phyloP scores from a whole-genome alignment of 2,329 filamentous ascomycete genomes.

The Sclerotinia spermophila region DNA sequence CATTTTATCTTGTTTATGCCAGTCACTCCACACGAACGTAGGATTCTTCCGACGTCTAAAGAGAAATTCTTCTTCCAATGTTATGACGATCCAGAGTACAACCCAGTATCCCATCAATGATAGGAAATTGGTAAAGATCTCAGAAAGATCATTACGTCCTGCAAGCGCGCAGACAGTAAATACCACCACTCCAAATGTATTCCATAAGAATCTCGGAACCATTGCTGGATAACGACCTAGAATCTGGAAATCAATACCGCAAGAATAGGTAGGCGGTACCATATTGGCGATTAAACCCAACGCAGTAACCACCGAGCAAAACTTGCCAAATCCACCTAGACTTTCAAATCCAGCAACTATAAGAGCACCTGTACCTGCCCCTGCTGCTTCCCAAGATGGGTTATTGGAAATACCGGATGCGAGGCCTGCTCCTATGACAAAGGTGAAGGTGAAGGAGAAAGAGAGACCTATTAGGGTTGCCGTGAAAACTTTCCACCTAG shows the following conservation, averaged over 20 bases:
- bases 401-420: slow-evolving; percentile 53
- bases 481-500: slow-evolving; percentile 48
- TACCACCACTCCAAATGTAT: slow-evolving; percentile 57
- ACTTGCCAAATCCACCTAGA: slow-evolving; percentile 60
- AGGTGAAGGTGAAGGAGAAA: slow-evolving; percentile 57
- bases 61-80: slow-evolving; percentile 58
- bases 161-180: slow-evolving; percentile 62
- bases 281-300: slow-evolving; percentile 64
- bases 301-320: slow-evolving; percentile 62
- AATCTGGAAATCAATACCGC: slow-evolving; percentile 65
- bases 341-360: slow-evolving; percentile 59
- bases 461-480: slow-evolving; percentile 55
- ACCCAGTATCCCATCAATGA: slow-evolving; percentile 71
- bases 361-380: slow-evolving; percentile 57
- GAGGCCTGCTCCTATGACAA: slow-evolving; percentile 59
- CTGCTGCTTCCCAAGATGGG: slow-evolving; percentile 56
- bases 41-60: slow-evolving; percentile 46
- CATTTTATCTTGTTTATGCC: slow-evolving; percentile 56
- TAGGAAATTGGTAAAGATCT: slow-evolving; percentile 66
- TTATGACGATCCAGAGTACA: slow-evolving; percentile 60
- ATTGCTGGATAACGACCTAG: slow-evolving; percentile 55
- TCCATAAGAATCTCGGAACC: slow-evolving; percentile 63
- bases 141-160: slow-evolving; percentile 56
- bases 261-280: slow-evolving; percentile 60
- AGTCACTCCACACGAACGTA: slow-evolving; percentile 57